A percentile compares a stretch with the other conserved stretches of the same genome.
phyloP scores from a whole-genome alignment of 371 early-diverging fungal species.

The Mucor racemosus region DNA sequence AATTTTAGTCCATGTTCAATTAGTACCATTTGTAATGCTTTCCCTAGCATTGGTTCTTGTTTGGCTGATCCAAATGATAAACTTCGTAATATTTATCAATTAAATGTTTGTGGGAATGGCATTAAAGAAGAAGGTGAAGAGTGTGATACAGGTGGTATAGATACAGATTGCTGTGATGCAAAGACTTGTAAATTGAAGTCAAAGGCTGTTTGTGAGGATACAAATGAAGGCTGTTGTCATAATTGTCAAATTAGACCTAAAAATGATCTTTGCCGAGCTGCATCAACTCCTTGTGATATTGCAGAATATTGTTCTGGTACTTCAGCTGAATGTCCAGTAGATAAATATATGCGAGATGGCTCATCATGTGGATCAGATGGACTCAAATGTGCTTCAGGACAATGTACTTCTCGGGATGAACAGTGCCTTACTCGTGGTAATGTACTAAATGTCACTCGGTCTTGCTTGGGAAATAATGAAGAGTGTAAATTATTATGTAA shows the following conservation, averaged over 20 bases:
- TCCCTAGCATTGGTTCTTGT: constrained; percentile 62
- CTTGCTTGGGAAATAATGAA: constrained; percentile 54
- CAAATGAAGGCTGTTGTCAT: constrained; percentile 83
- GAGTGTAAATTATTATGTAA: constrained; percentile 74
- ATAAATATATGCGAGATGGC: constrained; percentile 71
- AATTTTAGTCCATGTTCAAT: constrained; percentile 85
- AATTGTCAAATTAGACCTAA: constrained; percentile 72
- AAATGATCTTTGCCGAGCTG: constrained; percentile 73
- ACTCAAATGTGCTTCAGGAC: constrained; percentile 83
- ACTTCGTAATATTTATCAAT: constrained; percentile 30
- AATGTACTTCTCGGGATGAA: constrained; percentile 85
- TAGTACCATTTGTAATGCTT: constrained; percentile 65
- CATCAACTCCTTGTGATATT: constrained; percentile 82
- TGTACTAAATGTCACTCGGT: constrained; percentile 44
- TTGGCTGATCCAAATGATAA: constrained; percentile 57
- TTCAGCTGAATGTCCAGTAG: constrained; percentile 77
- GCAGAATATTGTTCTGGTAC: constrained; percentile 82
- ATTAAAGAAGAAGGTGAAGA: constrained; percentile 90
- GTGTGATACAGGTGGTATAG: constrained; percentile 88
- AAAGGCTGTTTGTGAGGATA: constrained; percentile 81
- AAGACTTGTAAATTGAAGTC: constrained; percentile 79
- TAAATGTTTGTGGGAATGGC: constrained; percentile 92
- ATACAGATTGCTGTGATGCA: constrained; percentile 84
- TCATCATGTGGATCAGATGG: constrained; percentile 58
- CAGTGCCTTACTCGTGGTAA: constrained; percentile 74